Percentiles rank a stretch among this genome's conserved stretches.
These are phyloP conservation scores for Fusarium devonianum DNA, from an alignment of 2,329 filamentous ascomycete species.

Conservation along the genomic window DNA sequence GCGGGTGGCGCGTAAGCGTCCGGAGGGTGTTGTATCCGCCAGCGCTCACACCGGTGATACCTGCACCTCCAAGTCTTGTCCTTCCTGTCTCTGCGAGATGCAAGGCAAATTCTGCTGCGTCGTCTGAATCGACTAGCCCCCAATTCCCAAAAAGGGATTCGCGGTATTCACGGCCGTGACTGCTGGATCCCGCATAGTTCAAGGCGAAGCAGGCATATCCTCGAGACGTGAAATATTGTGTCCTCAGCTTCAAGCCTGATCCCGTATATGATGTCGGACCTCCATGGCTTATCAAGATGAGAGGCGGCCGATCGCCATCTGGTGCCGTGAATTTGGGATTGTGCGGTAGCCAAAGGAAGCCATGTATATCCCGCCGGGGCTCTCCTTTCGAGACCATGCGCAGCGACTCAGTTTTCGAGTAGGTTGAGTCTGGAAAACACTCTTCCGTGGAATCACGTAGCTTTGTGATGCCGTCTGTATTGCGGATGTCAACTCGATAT, in stretches of 20 bases:
- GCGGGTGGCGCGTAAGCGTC: constrained; percentile 54
- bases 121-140: constrained; percentile 60
- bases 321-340: constrained; percentile 54
- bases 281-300: constrained; percentile 60
- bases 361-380: constrained; percentile 48
- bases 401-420: constrained; percentile 50
- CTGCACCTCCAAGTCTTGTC: constrained; percentile 50
- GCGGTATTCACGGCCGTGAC: constrained; percentile 59
- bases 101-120: constrained; percentile 55
- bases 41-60: constrained; percentile 59
- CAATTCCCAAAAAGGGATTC: constrained; percentile 57
- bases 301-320: constrained; percentile 51
- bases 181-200: constrained; percentile 61
- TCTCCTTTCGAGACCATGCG: constrained; percentile 38
- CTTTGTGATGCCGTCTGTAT: constrained; percentile 35
- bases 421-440: constrained; percentile 40
- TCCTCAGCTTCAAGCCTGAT: constrained; percentile 52
- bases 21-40: constrained; percentile 63
- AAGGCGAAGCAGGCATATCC: constrained; percentile 60
- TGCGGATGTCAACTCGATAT: constrained; percentile 46
- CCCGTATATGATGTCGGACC: constrained; percentile 56
- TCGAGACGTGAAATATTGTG: constrained; percentile 62
- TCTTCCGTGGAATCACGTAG: constrained; percentile 48
- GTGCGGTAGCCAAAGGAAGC: constrained; percentile 58
- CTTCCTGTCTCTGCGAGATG: constrained; percentile 50